Base-by-base conservation (phyloP, 2,329 filamentous ascomycete species). In the Neophaeococcomyces aloes region DNA sequence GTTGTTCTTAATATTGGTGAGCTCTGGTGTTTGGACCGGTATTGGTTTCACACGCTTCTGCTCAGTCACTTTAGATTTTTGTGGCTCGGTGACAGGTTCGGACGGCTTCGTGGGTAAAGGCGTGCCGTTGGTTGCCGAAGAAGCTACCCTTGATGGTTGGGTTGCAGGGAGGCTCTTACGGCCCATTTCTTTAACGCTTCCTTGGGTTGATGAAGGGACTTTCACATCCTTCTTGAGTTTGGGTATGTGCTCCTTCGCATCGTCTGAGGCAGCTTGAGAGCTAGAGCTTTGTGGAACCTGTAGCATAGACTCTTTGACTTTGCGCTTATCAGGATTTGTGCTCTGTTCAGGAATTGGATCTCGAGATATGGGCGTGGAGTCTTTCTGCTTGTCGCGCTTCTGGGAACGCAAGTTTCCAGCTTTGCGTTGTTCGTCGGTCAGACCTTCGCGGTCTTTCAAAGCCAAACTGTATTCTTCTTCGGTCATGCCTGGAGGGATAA, bases 361-460 rank as follows among this genome's bases (percentile, higher is more conserved):
- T 27, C 23, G 23, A 27, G 23, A 27, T 10, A 27, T 6, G 10
- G 23, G 23, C 33, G 36, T 37, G 3, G 38, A 42, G 11, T 42
- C 40, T 29, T 48, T 46, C 14, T 47, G 45, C 17, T 45, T 35
- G 27, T 48, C 48, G n/a, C 29, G 23, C 21, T 42, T 44, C 37
- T 44, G 38, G 13, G 43, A 44, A 33, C 43, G 46, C 35, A 35
- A 4, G 3, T 53, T 53, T 10, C 48, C 40, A 4, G 42, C 45
- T 44, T 43, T 45, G 18, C 46, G 47, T 36, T 53, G 38, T 36
- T 51, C 44, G 25, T 49, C 42, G 17, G 51, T 53, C 47, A 49
- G 42, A 17, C 32, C 41, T 38, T 44, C 38, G 15, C 49, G 45
- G 29, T 44, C 48, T 44, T 51, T 43, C 43, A 51, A 33, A 23